These are phyloP conservation scores for Corchorus capsularis DNA, from an alignment of 345 rosid species.

Conservation along the genomic window DNA sequence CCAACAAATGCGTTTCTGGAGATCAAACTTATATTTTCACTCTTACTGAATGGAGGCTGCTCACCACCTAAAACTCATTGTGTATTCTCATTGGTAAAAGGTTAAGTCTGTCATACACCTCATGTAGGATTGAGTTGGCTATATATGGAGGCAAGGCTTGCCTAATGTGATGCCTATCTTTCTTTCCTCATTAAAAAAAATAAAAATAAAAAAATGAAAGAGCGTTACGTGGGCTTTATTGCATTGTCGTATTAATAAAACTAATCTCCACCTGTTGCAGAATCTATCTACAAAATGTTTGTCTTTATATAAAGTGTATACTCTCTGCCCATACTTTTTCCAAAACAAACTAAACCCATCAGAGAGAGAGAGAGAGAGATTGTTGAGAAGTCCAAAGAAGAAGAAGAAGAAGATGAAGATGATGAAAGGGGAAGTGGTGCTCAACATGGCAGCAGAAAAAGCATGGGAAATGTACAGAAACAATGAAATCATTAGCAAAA, in stretches of 20 bases:
- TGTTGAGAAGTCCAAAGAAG: no score
- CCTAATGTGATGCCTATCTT: not conserved
- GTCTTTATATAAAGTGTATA: constrained; percentile 5
- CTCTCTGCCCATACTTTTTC: not conserved
- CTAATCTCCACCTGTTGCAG: constrained; percentile 3
- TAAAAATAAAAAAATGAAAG: not conserved
- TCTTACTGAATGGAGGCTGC: no score
- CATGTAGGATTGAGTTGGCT: no score
- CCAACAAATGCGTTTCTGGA: no score
- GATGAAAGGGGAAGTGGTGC: constrained; percentile 42
- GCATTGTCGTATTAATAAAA: constrained; percentile 14
- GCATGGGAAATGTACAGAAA: constrained; percentile 51
- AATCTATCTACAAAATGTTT: not conserved
- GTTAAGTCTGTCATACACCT: no score
- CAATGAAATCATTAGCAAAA: constrained; percentile 40
- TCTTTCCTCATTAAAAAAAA: not conserved
- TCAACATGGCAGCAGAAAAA: constrained; percentile 40
- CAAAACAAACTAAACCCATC: not conserved
- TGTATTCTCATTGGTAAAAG: no score
- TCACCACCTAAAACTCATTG: no score
- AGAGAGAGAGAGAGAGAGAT: not conserved
- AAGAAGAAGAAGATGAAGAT: constrained; percentile 26
- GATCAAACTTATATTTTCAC: no score
- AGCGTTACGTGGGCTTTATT: constrained; percentile 16
- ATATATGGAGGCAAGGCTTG: no score